A percentile compares a stretch with the other conserved stretches of the same genome.
phyloP scores from a whole-genome alignment of 306 rosid genomes.

The Fagus crenata region DNA sequence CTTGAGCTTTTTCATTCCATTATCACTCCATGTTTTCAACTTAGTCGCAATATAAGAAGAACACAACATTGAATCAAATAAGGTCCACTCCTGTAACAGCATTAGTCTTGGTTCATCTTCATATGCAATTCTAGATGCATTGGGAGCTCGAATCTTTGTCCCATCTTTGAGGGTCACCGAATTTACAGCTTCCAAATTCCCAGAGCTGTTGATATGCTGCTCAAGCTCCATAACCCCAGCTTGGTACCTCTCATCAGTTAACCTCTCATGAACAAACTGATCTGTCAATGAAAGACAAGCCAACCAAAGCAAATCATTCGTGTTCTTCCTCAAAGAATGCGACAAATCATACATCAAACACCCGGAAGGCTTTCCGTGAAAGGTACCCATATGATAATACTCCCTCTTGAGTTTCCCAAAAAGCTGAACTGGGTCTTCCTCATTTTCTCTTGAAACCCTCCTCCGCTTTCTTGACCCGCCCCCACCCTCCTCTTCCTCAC shows the following conservation, averaged over 20 bases:
- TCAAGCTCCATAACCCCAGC: slow-evolving; percentile 96
- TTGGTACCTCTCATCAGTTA: slow-evolving; percentile 86
- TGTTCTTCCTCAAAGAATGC: slow-evolving; percentile 74
- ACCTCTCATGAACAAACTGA: slow-evolving; percentile 85
- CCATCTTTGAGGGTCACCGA: slow-evolving; percentile 82
- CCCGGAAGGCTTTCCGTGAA: slow-evolving; percentile 94
- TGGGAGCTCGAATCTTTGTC: slow-evolving; percentile 76
- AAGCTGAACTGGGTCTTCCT: slow-evolving; percentile 55
- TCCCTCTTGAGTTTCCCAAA: slow-evolving; percentile 62
- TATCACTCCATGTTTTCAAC: slow-evolving; percentile 95
- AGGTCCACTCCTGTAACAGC: slow-evolving; percentile 89
- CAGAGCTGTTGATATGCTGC: slow-evolving; percentile 77
- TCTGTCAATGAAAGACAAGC: slow-evolving; percentile 88
- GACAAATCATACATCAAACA: slow-evolving; percentile 93
- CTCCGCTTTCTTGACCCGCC: slow-evolving; percentile 54
- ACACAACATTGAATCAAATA: slow-evolving; percentile 90
- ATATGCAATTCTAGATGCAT: slow-evolving; percentile 60
- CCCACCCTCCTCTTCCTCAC: slow-evolving; percentile 40
- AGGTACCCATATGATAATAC: slow-evolving; percentile 79
- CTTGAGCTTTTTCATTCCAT: slow-evolving; percentile 85
- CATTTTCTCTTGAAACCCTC: slow-evolving; percentile 40
- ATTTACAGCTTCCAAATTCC: slow-evolving; percentile 74
- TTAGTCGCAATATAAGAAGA: slow-evolving; percentile 84
- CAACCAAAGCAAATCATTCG: slow-evolving; percentile 83
- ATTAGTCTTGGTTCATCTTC: slow-evolving; percentile 94